Percentiles rank a stretch among this genome's conserved stretches.
Conservation (phyloP, 192 early-diverging fungal genomes). For the Haplosporangium gracile region DNA sequence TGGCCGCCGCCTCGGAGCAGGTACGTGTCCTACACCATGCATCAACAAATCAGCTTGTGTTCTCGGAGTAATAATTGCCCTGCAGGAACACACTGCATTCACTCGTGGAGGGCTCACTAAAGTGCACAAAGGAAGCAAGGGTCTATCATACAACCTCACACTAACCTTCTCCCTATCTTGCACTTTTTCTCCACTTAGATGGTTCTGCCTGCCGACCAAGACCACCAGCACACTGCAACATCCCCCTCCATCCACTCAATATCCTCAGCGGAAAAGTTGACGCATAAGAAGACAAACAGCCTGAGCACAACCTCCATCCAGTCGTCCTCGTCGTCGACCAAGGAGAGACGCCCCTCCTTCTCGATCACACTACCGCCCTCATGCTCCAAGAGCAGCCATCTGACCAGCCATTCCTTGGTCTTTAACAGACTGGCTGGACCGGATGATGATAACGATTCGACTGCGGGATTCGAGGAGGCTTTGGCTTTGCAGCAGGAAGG, state of each 20-base stretch:
- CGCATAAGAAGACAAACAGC: not conserved
- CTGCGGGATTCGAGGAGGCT: slow-evolving; percentile 22
- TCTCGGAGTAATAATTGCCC: not conserved
- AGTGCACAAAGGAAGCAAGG: not conserved
- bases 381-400: slow-evolving; percentile 19
- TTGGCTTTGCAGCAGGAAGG: not conserved
- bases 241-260: not conserved
- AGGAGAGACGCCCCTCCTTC: slow-evolving; percentile 38
- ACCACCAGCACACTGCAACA: not conserved
- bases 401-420: slow-evolving; percentile 10
- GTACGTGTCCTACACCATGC: not conserved
- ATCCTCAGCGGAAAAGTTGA: not conserved
- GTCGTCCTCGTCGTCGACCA: not conserved
- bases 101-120: not conserved
- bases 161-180: not conserved
- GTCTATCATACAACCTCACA: not conserved
- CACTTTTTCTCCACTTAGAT: not conserved
- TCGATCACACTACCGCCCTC: slow-evolving; percentile 45
- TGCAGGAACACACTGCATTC: not conserved
- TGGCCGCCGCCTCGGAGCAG: slow-evolving; percentile 33
- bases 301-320: not conserved
- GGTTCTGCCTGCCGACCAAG: slow-evolving; percentile 1
- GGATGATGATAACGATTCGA: slow-evolving; percentile 7
- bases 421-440: not conserved
- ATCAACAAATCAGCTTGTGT: no score